phyloP scores from a whole-genome alignment of 257 asterid genomes.

The Fraxinus excelsior region DNA sequence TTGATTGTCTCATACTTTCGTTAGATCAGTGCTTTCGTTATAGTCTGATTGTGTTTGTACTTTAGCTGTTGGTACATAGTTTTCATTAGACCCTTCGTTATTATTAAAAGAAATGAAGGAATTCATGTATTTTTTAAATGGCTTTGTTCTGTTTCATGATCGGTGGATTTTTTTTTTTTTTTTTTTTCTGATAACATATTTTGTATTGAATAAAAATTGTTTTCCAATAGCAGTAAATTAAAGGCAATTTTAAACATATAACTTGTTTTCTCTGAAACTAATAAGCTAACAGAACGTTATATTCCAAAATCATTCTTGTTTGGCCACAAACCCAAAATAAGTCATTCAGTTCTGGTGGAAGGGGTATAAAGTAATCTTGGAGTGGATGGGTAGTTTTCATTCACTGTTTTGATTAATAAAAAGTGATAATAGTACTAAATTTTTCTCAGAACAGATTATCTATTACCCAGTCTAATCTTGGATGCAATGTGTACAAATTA shows the following conservation, averaged over 20 bases:
- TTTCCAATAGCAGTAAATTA: too few species aligned
- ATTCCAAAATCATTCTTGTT: too few species aligned
- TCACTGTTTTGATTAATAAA: not conserved
- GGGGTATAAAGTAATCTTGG: not conserved
- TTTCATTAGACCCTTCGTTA: not conserved
- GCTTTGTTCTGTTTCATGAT: not conserved
- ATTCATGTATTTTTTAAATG: not conserved
- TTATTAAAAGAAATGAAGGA: not conserved
- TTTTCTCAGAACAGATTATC: not conserved
- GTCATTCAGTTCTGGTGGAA: not conserved
- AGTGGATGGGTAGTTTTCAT: not conserved
- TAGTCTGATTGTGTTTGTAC: not conserved
- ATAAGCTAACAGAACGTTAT: not conserved
- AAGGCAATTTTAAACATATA: not conserved
- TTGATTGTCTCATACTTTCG: not conserved
- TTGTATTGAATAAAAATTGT: not conserved
- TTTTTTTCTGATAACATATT: not conserved
- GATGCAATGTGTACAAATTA: not conserved
- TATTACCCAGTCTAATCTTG: not conserved
- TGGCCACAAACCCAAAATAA: not conserved
- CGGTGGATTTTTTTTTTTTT: not conserved
- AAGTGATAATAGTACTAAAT: not conserved
- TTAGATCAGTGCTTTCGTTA: not conserved
- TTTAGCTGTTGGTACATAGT: not conserved
- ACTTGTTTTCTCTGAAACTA: not conserved